A percentile compares a stretch with the other conserved stretches of the same genome.
phyloP scores from a whole-genome alignment of 345 rosid species.

The Hevea brasiliensis region DNA sequence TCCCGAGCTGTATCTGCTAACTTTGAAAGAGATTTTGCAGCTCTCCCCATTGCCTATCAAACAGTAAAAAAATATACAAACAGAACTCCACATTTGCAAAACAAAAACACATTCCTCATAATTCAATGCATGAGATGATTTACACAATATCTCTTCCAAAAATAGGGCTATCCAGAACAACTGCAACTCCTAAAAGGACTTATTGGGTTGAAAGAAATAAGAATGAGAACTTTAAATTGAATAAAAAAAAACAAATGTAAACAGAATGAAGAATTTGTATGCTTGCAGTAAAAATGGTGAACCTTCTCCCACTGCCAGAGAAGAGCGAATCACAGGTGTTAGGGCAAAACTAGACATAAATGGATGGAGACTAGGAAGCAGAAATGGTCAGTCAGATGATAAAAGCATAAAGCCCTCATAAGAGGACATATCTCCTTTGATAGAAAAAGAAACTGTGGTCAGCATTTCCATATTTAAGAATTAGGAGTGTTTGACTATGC shows the following conservation, averaged over 20 bases:
- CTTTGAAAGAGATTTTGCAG: constrained; percentile 85
- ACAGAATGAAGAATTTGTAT: not conserved
- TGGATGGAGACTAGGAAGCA: not conserved
- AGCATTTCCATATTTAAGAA: not conserved
- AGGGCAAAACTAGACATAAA: not conserved
- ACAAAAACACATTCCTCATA: not conserved
- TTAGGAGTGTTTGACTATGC: not conserved
- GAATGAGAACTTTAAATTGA: too few species aligned
- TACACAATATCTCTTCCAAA: too few species aligned
- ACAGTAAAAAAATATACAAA: not conserved
- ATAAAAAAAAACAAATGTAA: not conserved
- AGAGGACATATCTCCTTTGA: too few species aligned
- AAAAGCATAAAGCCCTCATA: not conserved
- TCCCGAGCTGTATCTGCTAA: constrained; percentile 88
- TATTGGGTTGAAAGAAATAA: too few species aligned
- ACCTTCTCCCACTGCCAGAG: not conserved
- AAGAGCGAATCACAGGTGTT: not conserved
- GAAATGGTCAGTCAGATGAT: not conserved
- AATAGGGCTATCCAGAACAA: not conserved
- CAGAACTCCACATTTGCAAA: too few species aligned
- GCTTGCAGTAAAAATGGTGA: not conserved
- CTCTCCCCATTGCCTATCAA: constrained; percentile 72
- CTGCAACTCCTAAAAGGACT: too few species aligned
- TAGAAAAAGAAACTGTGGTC: not conserved
- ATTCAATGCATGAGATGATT: not conserved